Conservation (phyloP, 108 stramenopile genomes). For the Fragilaria radians region DNA sequence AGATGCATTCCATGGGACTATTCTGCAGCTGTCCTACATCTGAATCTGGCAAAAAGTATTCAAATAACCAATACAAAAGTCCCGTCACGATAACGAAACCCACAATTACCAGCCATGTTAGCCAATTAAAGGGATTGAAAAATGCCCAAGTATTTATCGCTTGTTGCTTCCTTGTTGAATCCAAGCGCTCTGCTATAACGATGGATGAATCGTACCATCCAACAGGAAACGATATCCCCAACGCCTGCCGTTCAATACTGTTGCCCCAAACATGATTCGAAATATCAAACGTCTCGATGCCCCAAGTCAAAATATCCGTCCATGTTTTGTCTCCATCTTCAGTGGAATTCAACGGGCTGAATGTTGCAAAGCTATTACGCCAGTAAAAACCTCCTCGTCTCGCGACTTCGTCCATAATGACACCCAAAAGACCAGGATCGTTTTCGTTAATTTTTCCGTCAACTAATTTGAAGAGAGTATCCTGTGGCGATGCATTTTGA, state of each 20-base stretch:
- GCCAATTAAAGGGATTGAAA: conserved; percentile 16
- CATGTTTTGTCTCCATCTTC: conserved; percentile 2
- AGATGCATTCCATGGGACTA: conserved; percentile 7
- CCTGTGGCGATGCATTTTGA: not conserved
- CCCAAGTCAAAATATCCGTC: conserved; percentile 27
- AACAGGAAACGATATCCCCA: conserved; percentile 21
- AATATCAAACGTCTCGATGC: conserved; percentile 25
- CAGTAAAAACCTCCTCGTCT: conserved; percentile 32
- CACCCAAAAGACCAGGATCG: conserved; percentile 16
- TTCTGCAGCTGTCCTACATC: not conserved
- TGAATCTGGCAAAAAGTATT: conserved; percentile 5
- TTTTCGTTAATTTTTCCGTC: conserved; percentile 2
- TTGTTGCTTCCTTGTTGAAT: not conserved
- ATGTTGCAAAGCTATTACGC: conserved; percentile 17
- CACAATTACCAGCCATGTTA: conserved; percentile 20
- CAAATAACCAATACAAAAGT: conserved; percentile 14
- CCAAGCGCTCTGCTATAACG: conserved; percentile 20
- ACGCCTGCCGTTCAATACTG: conserved; percentile 13
- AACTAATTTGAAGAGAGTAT: not conserved
- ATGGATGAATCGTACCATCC: conserved; percentile 24
- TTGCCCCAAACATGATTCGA: conserved; percentile 8
- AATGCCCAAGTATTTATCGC: conserved; percentile 6
- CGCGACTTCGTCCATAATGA: conserved; percentile 37
- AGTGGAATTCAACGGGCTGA: not conserved
- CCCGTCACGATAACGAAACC: conserved; percentile 16